Percentiles rank a stretch among this genome's conserved stretches.
Conservation (phyloP, 805 yeast species). For the Myxozyma sirexii region DNA sequence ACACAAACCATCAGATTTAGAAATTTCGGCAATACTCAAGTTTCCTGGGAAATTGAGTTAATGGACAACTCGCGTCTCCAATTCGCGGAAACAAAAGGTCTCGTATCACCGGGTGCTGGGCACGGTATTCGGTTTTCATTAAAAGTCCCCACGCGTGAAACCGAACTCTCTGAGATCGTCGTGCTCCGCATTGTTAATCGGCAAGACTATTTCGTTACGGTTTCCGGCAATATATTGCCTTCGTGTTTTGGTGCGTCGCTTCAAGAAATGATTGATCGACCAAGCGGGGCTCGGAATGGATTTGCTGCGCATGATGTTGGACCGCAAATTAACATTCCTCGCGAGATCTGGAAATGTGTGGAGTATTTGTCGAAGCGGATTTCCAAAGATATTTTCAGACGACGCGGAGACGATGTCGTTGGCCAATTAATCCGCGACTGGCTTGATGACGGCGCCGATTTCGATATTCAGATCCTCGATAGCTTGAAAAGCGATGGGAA, state of each 20-base stretch:
- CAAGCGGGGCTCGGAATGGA: constrained; percentile 24
- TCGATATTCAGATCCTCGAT: constrained; percentile 40
- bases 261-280: constrained; percentile 29
- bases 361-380: constrained; percentile 42
- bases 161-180: constrained; percentile 35
- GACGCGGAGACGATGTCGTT: constrained; percentile 35
- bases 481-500: constrained; percentile 36
- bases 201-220: constrained; percentile 42
- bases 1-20: constrained; percentile 41
- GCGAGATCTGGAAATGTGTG: constrained; percentile 42
- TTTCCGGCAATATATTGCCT: constrained; percentile 35
- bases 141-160: constrained; percentile 2
- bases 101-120: constrained; percentile 36
- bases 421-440: constrained; percentile 41
- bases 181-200: constrained; percentile 40
- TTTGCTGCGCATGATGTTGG: neutral
- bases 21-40: constrained; percentile 45
- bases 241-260: constrained; percentile 43
- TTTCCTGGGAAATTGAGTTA: constrained; percentile 47
- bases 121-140: constrained; percentile 35
- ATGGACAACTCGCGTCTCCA: constrained; percentile 36
- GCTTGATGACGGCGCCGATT: constrained; percentile 42
- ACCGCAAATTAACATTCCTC: constrained; percentile 40
- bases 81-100: constrained; percentile 33
- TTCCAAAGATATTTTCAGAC: constrained; percentile 30